Evolutionary conservation across 352 stramenopile genomes (phyloP).

Genomic region (Phytophthora cryptogea): DNA sequence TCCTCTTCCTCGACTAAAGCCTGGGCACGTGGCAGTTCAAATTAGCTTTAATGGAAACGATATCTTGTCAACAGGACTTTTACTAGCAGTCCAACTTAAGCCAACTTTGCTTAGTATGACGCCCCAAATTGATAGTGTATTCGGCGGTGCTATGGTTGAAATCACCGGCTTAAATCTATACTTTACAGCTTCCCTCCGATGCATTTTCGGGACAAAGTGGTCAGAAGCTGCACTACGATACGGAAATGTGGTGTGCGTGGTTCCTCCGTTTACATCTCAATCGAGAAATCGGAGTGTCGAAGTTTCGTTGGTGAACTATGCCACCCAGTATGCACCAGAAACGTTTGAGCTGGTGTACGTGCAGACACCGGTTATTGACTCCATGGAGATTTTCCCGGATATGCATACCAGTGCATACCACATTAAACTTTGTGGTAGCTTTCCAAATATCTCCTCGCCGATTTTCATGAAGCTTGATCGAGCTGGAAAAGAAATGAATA

Average conservation of each 20-base stretch:
- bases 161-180: constrained; percentile 41
- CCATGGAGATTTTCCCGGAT: constrained; percentile 23
- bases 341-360: constrained; percentile 43
- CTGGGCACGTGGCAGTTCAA: constrained; percentile 22
- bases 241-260: constrained; percentile 30
- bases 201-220: constrained; percentile 39
- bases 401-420: constrained; percentile 5
- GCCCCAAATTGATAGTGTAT: constrained; percentile 34
- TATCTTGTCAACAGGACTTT: constrained; percentile 16
- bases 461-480: constrained; percentile 27
- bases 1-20: constrained; percentile 25
- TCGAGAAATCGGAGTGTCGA: constrained; percentile 19
- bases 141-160: constrained; percentile 37
- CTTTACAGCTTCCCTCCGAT: constrained; percentile 33
- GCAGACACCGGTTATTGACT: constrained; percentile 24
- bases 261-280: constrained; percentile 20
- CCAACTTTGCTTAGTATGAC: constrained; percentile 34
- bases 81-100: constrained; percentile 25
- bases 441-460: constrained; percentile 7
- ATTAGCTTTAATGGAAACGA: constrained; percentile 41
- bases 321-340: constrained; percentile 22
- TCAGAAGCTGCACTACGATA: constrained; percentile 24
- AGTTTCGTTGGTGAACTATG: constrained; percentile 32
- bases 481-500: constrained; percentile 4
- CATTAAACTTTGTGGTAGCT: constrained; percentile 23